Evolutionary conservation across 257 asterid species (phyloP).

Genomic region (Solanum bukasovii): DNA sequence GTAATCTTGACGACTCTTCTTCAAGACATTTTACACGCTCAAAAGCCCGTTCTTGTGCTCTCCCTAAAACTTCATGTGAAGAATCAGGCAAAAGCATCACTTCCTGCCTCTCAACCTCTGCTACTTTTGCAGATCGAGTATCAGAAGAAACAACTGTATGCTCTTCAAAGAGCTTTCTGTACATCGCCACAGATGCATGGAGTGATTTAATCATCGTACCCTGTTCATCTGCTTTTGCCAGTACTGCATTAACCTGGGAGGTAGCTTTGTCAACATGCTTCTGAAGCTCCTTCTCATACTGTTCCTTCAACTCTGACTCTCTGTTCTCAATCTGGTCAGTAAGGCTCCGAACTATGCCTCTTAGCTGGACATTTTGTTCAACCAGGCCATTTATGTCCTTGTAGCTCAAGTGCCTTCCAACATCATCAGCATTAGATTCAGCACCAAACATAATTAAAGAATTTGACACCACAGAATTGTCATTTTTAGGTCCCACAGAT

Average conservation of each 20-base stretch:
- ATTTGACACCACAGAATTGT: conserved; percentile 17
- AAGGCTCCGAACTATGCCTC: conserved; percentile 62
- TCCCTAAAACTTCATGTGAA: conserved; percentile 43
- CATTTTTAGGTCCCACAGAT: conserved; percentile 25
- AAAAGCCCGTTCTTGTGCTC: conserved; percentile 36
- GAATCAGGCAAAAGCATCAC: conserved; percentile 23
- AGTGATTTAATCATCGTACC: conserved; percentile 81
- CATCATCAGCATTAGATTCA: conserved; percentile 26
- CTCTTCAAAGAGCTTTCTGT: conserved; percentile 79
- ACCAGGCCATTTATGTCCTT: conserved; percentile 87
- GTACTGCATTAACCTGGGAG: conserved; percentile 56
- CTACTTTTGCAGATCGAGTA: conserved; percentile 30
- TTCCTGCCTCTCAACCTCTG: conserved; percentile 48
- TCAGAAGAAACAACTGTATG: conserved; percentile 38
- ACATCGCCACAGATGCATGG: conserved; percentile 88
- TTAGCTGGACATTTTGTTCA: conserved; percentile 74
- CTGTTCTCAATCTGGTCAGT: conserved; percentile 60
- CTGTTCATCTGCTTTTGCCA: conserved; percentile 80
- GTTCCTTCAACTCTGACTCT: conserved; percentile 67
- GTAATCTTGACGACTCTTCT: conserved; percentile 54
- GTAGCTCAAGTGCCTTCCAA: conserved; percentile 56
- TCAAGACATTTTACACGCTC: conserved; percentile 59
- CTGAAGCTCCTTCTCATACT: conserved; percentile 64
- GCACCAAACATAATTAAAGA: conserved; percentile 14
- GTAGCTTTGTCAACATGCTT: conserved; percentile 47